These are phyloP conservation scores for Verbascum thapsus DNA, from an alignment of 257 asterid genomes.

Conservation along the genomic window DNA sequence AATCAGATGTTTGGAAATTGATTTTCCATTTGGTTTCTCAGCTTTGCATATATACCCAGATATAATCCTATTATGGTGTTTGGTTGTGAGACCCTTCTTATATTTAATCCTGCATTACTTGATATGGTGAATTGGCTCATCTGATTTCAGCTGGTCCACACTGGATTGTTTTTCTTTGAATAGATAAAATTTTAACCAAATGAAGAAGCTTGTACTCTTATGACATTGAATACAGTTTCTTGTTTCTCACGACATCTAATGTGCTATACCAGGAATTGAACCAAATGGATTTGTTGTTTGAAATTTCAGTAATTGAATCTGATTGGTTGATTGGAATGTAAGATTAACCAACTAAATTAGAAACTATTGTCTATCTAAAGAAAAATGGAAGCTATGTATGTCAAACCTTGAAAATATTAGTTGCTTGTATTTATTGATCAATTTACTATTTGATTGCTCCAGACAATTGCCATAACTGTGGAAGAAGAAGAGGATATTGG, in stretches of 20 bases:
- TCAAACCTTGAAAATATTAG: neutral
- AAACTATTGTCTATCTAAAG: constrained; percentile 2
- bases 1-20: constrained; percentile 14
- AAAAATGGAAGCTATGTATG: constrained; percentile 4
- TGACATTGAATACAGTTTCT: constrained; percentile 10
- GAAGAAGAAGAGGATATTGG: constrained; percentile 83
- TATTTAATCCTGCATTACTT: constrained; percentile 17
- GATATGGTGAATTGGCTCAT: constrained; percentile 2
- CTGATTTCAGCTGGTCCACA: constrained; percentile 16
- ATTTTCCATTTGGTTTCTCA: constrained; percentile 1
- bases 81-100: neutral
- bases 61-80: constrained; percentile 15
- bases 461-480: constrained; percentile 86
- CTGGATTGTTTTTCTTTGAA: constrained; percentile 2
- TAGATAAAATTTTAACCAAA: constrained; percentile 17
- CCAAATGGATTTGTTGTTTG: constrained; percentile 10
- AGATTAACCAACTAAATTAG: constrained; percentile 11
- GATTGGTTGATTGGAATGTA: constrained; percentile 11
- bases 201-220: neutral
- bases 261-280: neutral
- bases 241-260: constrained; percentile 7
- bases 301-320: constrained; percentile 5
- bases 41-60: constrained; percentile 5
- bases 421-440: constrained; percentile 29
- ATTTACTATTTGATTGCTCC: constrained; percentile 18